Percentiles rank a stretch among this genome's conserved stretches.
These are phyloP conservation scores for Aspergillus carbonarius DNA, from an alignment of 2,329 filamentous ascomycete genomes.

Conservation along the genomic window DNA sequence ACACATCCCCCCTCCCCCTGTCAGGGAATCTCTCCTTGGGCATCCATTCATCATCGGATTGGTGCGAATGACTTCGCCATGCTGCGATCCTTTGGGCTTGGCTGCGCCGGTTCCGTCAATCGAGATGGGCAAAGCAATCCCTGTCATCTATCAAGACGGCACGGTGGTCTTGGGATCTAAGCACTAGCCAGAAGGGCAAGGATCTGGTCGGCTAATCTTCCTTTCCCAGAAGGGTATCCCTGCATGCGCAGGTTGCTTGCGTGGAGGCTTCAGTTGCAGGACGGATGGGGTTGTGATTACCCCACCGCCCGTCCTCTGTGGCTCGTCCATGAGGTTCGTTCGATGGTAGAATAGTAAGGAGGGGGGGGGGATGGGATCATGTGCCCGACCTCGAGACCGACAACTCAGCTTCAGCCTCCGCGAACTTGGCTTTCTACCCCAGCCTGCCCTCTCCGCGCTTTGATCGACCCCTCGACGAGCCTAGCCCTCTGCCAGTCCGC, in stretches of 20 bases:
- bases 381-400: background rate
- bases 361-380: background rate
- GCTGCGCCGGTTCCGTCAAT: slow-evolving; percentile 1
- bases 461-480: background rate
- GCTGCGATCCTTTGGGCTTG: background rate
- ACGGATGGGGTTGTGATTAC: background rate
- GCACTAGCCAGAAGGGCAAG: background rate
- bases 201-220: background rate
- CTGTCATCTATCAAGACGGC: background rate
- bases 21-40: background rate
- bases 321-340: background rate
- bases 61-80: background rate
- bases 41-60: background rate
- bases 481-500: background rate
- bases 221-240: background rate
- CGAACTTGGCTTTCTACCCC: background rate
- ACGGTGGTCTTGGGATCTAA: background rate
- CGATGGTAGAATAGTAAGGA: background rate
- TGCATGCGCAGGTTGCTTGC: background rate
- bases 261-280: background rate
- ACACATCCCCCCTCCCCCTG: no score
- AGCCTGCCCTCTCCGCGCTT: background rate
- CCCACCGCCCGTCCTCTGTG: background rate
- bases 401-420: no score
- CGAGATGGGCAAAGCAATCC: background rate